Evolutionary conservation across 2,329 filamentous ascomycete species (phyloP).

Genomic region (Epichloe sibirici): DNA sequence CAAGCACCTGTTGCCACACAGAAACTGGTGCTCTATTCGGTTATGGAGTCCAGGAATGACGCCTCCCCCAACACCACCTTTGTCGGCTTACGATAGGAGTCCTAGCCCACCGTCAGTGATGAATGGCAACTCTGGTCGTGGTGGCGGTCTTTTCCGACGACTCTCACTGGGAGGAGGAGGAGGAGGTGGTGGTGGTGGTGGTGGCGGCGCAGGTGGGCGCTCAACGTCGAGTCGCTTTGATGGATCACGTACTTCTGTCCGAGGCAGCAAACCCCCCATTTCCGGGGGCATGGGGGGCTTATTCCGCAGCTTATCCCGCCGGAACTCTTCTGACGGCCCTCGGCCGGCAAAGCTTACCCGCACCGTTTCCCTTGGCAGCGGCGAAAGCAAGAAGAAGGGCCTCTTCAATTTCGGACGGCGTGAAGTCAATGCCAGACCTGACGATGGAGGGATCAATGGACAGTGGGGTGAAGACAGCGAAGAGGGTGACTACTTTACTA

Average conservation of each 20-base stretch:
- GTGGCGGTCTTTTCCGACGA: constrained; percentile 31
- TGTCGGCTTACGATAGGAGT: constrained; percentile 32
- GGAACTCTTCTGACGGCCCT: constrained; percentile 22
- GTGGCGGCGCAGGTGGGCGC: constrained; percentile 15
- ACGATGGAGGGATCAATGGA: constrained; percentile 45
- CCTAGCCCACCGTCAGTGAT: constrained; percentile 23
- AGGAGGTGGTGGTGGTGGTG: not conserved
- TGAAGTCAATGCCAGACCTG: constrained; percentile 25
- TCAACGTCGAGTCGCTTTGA: constrained; percentile 26
- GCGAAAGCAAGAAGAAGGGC: constrained; percentile 32
- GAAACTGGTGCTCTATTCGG: constrained; percentile 92
- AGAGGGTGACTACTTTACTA: constrained; percentile 21
- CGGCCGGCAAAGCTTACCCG: constrained; percentile 35
- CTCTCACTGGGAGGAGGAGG: constrained; percentile 19
- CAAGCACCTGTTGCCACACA: constrained; percentile 71
- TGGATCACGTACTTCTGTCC: constrained; percentile 22
- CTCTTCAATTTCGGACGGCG: constrained; percentile 31
- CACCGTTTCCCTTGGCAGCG: constrained; percentile 49
- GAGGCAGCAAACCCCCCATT: constrained; percentile 38
- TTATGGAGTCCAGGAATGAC: constrained; percentile 70
- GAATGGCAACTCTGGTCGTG: constrained; percentile 7
- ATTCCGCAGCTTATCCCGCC: constrained; percentile 31
- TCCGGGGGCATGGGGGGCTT: constrained; percentile 31
- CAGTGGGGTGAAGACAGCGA: constrained; percentile 36
- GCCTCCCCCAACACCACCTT: constrained; percentile 55